Conservation (phyloP, 1,284 basidiomycete genomes). For the Sanghuangporus weigelae region DNA sequence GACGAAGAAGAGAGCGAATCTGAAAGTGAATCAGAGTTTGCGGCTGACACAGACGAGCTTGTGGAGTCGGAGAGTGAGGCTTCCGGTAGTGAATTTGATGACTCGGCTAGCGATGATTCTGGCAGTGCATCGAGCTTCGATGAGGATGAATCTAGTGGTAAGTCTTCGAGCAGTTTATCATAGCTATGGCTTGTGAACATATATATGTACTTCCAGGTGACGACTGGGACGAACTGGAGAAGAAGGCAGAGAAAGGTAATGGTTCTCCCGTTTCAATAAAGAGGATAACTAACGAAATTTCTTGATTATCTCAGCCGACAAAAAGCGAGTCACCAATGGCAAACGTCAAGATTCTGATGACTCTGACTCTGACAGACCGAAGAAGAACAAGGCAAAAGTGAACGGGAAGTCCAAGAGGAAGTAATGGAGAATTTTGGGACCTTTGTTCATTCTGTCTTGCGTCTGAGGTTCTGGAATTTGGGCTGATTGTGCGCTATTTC, state of each 20-base stretch:
- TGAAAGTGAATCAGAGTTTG: constrained; percentile 78
- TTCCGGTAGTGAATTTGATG: constrained; percentile 52
- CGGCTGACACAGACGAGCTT: constrained; percentile 54
- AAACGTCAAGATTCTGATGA: constrained; percentile 55
- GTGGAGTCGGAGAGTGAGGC: constrained; percentile 46
- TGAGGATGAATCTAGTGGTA: constrained; percentile 66
- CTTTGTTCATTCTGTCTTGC: not conserved
- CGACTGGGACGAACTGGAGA: constrained; percentile 94
- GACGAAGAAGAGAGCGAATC: constrained; percentile 69
- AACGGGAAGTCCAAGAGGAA: constrained; percentile 40
- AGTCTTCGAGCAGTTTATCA: constrained; percentile 12
- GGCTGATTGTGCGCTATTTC: not conserved
- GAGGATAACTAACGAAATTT: constrained; percentile 1
- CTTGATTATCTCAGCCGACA: constrained; percentile 47
- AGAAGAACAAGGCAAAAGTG: constrained; percentile 49
- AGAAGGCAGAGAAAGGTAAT: constrained; percentile 81
- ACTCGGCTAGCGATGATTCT: constrained; percentile 62
- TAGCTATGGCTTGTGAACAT: not conserved
- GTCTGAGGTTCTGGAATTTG: not conserved
- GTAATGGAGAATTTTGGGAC: constrained; percentile 18
- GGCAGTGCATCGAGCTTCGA: constrained; percentile 63
- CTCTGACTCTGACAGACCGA: constrained; percentile 57
- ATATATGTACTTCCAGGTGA: constrained; percentile 48
- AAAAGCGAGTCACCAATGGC: constrained; percentile 44
- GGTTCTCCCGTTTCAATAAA: constrained; percentile 15